A percentile compares a stretch with the other conserved stretches of the same genome.
These are phyloP conservation scores for Ormosia semicastrata DNA, from an alignment of 306 rosid genomes.

Conservation along the genomic window DNA sequence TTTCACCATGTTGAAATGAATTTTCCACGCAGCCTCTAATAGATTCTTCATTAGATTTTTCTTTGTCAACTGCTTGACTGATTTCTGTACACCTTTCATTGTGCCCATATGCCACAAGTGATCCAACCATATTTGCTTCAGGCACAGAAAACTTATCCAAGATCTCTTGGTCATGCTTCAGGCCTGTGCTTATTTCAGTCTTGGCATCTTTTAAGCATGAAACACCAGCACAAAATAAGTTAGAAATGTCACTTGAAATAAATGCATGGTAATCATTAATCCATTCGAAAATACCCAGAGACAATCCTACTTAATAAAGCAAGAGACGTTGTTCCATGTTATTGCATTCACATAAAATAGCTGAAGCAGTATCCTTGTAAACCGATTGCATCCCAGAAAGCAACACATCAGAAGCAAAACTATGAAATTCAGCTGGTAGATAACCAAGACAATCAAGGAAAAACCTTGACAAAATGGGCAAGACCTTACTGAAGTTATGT, in stretches of 20 bases:
- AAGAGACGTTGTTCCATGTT: slow-evolving; percentile 63
- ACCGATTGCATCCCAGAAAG: slow-evolving; percentile 78
- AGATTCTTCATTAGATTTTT: slow-evolving; percentile 34
- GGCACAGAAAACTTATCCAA: slow-evolving; percentile 31
- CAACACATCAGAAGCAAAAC: slow-evolving; percentile 72
- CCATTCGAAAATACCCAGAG: slow-evolving; percentile 82
- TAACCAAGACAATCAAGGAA: slow-evolving; percentile 70
- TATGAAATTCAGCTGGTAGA: slow-evolving; percentile 69
- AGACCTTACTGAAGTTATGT: slow-evolving; percentile 43
- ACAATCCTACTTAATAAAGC: slow-evolving; percentile 88
- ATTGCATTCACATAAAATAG: slow-evolving; percentile 70
- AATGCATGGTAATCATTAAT: slow-evolving; percentile 62
- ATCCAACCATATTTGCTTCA: slow-evolving; percentile 35
- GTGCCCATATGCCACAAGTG: slow-evolving; percentile 22
- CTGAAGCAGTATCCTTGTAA: slow-evolving; percentile 66
- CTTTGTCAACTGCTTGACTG: slow-evolving; percentile 15
- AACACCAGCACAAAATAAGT: slow-evolving; percentile 26
- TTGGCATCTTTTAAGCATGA: slow-evolving; percentile 38
- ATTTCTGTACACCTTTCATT: slow-evolving; percentile 30
- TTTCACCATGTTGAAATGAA: slow-evolving; percentile 35
- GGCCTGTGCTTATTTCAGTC: slow-evolving; percentile 25
- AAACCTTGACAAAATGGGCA: slow-evolving; percentile 59
- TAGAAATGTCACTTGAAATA: slow-evolving; percentile 36
- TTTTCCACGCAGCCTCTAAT: slow-evolving; percentile 23
- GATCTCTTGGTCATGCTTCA: slow-evolving; percentile 31